Evolutionary conservation across 106 monocot genomes (phyloP).

Genomic region (Allium sativum): DNA sequence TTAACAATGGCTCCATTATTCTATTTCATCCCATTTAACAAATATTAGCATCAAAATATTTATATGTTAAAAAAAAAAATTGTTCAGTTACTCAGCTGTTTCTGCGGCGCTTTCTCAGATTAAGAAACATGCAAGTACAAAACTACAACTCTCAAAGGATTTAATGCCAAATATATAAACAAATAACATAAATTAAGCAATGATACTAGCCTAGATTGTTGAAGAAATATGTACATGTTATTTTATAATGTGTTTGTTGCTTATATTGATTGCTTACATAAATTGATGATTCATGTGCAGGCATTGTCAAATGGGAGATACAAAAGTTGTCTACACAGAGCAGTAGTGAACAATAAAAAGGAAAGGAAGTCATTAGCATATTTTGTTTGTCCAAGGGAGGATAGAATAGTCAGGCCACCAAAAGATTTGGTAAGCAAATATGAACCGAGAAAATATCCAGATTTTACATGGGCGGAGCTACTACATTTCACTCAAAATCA

Average conservation of each 20-base stretch:
- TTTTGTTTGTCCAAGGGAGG: conserved; percentile 56
- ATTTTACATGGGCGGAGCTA: conserved; percentile 45
- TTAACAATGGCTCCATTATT: too few relatives aligned
- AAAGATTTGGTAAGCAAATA: not conserved
- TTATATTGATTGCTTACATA: too few relatives aligned
- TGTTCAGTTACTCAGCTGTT: not conserved
- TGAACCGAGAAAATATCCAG: conserved; percentile 24
- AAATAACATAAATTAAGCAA: not conserved
- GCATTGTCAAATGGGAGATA: conserved; percentile 57
- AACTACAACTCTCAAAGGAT: conserved; percentile 6
- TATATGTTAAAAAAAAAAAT: not conserved
- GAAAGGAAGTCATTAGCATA: conserved; percentile 55
- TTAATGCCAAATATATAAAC: not conserved
- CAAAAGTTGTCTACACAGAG: conserved; percentile 68
- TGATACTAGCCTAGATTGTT: not conserved
- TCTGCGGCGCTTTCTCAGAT: not conserved
- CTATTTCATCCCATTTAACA: not conserved
- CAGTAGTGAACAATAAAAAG: conserved; percentile 43
- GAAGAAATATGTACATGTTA: too few relatives aligned
- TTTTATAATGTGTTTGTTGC: too few relatives aligned
- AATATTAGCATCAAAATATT: not conserved
- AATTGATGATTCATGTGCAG: conserved; percentile 9
- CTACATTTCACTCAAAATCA: conserved; percentile 40
- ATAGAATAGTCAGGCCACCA: conserved; percentile 43
- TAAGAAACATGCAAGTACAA: conserved; percentile 4